Conservation (phyloP, 2,329 filamentous ascomycete species). For the Fusarium decemcellulare region DNA sequence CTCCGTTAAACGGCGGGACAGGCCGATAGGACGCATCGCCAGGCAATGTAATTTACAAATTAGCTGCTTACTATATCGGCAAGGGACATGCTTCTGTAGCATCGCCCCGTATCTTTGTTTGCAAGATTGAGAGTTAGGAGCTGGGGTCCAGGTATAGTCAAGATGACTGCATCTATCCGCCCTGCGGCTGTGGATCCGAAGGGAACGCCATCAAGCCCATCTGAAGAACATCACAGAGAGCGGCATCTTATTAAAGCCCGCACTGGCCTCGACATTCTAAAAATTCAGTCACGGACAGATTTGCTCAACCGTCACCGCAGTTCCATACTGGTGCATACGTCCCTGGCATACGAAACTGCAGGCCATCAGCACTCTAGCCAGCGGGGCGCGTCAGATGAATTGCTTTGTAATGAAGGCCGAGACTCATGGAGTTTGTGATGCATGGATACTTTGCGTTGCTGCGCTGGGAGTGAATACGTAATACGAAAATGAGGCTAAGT, state of each 20-base stretch:
- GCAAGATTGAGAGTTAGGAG: neutral
- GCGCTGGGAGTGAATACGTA: neutral
- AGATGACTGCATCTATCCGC: constrained; percentile 6
- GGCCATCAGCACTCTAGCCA: neutral
- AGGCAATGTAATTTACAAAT: neutral
- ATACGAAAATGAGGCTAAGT: constrained; percentile 15
- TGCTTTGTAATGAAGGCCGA: too few relatives aligned
- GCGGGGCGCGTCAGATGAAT: neutral
- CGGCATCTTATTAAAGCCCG: neutral
- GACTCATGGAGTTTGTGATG: neutral
- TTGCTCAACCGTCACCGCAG: neutral
- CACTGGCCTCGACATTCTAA: neutral
- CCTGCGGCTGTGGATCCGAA: neutral
- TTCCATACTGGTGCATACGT: neutral
- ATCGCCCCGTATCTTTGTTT: neutral
- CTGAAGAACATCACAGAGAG: neutral
- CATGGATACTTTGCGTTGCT: neutral
- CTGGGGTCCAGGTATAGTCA: neutral
- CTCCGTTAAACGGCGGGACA: neutral
- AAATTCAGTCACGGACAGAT: neutral
- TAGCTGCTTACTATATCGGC: neutral
- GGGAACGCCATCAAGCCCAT: neutral
- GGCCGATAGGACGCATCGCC: neutral
- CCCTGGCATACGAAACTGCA: neutral
- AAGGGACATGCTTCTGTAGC: neutral